Conservation (phyloP, 2,329 filamentous ascomycete genomes). For the Colletotrichum sidae region DNA sequence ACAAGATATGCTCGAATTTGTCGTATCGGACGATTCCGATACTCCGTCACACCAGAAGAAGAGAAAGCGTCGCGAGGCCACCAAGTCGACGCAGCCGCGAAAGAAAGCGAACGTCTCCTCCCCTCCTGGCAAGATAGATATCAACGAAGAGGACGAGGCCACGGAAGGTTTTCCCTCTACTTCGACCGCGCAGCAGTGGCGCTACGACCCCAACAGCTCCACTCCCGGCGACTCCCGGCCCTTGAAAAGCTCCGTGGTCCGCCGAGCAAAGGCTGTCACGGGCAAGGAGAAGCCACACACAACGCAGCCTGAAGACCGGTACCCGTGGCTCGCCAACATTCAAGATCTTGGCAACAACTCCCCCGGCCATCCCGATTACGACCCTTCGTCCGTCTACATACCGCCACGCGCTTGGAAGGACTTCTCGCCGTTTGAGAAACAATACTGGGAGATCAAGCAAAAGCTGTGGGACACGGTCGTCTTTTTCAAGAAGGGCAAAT, state of each 20-base stretch:
- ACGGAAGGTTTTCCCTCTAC: conserved; percentile 68
- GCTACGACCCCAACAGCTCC: conserved; percentile 65
- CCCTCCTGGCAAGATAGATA: conserved; percentile 50
- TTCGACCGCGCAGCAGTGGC: conserved; percentile 88
- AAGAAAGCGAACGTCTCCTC: conserved; percentile 72
- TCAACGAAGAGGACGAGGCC: conserved; percentile 63
- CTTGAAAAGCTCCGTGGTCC: conserved; percentile 35
- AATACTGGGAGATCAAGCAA: conserved; percentile 99
- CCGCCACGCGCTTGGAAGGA: conserved; percentile 82
- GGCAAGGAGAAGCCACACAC: conserved; percentile 78
- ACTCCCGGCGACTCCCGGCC: conserved; percentile 42
- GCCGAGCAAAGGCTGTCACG: conserved; percentile 44
- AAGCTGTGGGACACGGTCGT: conserved; percentile 98
- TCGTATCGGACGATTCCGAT: conserved; percentile 89
- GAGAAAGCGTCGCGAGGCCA: conserved; percentile 72
- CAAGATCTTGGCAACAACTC: conserved; percentile 86
- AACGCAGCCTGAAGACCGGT: conserved; percentile 86
- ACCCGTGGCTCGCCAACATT: conserved; percentile 90
- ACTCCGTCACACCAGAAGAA: conserved; percentile 74
- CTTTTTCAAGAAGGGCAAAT: conserved; percentile 99
- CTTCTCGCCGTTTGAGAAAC: conserved; percentile 95
- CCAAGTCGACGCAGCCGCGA: conserved; percentile 62
- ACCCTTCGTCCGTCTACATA: conserved; percentile 90
- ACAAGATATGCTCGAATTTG: conserved; percentile 83
- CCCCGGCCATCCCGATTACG: conserved; percentile 85